Evolutionary conservation across 179 eudicot species (phyloP).

Genomic region (Spinacia oleracea): DNA sequence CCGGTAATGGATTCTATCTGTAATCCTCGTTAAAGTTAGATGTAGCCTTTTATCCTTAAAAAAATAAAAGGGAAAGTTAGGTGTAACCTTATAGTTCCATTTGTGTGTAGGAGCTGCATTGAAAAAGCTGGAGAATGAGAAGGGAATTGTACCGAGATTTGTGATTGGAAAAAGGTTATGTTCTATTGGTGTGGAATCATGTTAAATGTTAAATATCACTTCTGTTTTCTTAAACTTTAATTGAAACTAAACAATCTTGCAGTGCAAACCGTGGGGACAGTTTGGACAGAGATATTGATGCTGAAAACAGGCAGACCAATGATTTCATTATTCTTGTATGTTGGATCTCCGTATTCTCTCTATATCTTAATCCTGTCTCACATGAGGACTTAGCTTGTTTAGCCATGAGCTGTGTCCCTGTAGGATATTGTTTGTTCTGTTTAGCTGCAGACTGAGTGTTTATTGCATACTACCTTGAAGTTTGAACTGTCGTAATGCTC

Average conservation of each 20-base stretch:
- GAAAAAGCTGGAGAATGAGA: constrained; percentile 61
- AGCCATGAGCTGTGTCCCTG: not conserved
- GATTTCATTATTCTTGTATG: constrained; percentile 85
- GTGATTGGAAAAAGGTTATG: constrained; percentile 88
- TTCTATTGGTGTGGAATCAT: constrained; percentile 18
- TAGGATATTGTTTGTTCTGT: not conserved
- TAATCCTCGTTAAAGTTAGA: constrained; percentile 8
- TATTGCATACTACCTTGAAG: not conserved
- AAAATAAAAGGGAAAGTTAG: not conserved
- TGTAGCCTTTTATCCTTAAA: not conserved
- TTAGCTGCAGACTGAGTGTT: not conserved
- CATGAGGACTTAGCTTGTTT: not conserved
- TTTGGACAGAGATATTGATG: constrained; percentile 70
- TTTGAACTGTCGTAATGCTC: not conserved
- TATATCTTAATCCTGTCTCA: not conserved
- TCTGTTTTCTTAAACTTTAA: constrained; percentile 16
- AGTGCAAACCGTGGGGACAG: constrained; percentile 72
- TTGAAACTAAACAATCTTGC: constrained; percentile 37
- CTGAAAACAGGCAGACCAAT: constrained; percentile 56
- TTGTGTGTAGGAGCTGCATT: constrained; percentile 61
- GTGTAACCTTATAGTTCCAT: constrained; percentile 8
- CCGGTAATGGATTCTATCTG: constrained; percentile 45
- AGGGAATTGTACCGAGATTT: constrained; percentile 87
- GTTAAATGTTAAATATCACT: not conserved
- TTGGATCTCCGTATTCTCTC: constrained; percentile 11